Evolutionary conservation across 2,329 filamentous ascomycete species (phyloP).

Genomic region (Dryadomyces quercivorus): DNA sequence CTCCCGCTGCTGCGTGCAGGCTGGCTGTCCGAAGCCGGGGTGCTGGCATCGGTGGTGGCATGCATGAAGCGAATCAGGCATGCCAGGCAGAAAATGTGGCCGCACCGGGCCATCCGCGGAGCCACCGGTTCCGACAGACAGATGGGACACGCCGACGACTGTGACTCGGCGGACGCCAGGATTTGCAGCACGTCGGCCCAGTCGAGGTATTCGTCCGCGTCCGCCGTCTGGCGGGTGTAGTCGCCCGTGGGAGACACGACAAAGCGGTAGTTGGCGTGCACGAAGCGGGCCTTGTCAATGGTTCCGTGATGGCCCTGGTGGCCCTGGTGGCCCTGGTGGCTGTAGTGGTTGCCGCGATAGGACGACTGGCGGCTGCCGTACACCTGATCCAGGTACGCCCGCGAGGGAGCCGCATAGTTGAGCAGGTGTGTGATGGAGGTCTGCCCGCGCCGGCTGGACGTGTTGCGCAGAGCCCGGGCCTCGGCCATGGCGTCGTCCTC

Average conservation of each 20-base stretch:
- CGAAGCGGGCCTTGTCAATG: constrained; percentile 76
- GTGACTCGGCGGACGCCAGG: constrained; percentile 78
- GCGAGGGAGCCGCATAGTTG: constrained; percentile 73
- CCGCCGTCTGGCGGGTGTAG: constrained; percentile 68
- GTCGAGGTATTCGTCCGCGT: constrained; percentile 81
- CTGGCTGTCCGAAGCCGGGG: constrained; percentile 18
- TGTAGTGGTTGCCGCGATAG: constrained; percentile 25
- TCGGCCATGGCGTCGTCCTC: constrained; percentile 86
- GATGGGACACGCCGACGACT: constrained; percentile 82
- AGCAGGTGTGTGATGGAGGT: constrained; percentile 95
- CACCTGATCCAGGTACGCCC: constrained; percentile 48
- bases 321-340: constrained; percentile 56
- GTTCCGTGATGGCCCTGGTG: constrained; percentile 67
- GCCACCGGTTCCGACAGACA: constrained; percentile 88
- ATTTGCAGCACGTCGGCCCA: constrained; percentile 89
- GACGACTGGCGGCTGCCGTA: constrained; percentile 18
- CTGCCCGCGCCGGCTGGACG: constrained; percentile 70
- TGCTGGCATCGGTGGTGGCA: constrained; percentile 60
- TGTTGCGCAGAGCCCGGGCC: constrained; percentile 46
- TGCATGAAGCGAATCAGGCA: constrained; percentile 96
- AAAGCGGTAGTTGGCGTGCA: constrained; percentile 96
- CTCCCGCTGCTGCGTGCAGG: not conserved
- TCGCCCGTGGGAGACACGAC: constrained; percentile 73
- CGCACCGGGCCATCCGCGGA: constrained; percentile 91
- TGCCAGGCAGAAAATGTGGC: constrained; percentile 91